Base-by-base conservation (phyloP, 2,329 filamentous ascomycete species). In the Cytospora leucostoma region DNA sequence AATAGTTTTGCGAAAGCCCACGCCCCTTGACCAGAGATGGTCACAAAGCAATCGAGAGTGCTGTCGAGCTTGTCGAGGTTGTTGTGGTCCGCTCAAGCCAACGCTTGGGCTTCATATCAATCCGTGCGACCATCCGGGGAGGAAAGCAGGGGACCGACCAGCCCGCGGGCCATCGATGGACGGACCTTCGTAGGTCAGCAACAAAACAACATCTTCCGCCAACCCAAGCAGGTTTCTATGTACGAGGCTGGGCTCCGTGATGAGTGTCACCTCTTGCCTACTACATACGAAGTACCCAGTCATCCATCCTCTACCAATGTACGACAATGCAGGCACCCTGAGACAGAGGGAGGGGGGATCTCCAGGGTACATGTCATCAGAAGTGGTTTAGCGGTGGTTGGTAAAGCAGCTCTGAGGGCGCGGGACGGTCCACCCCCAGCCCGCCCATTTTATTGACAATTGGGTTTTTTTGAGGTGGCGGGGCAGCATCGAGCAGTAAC, bases 381-480 rank as follows among this genome's bases (percentile, higher is more conserved):
- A 61, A 55, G 2, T 15, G 40, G 59, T 47, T 61, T 61, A 61
- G 59, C 59, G 59, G 59, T 61, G 59, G 59, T 61, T 61, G 59
- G 59, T 51, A 33, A 34, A 33, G 19, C 50, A 50, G 27, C 56
- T 12, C 56, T 47, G 33, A 34, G 21, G 27, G n/a, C 27, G 15
- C 6, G 21, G 27, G 27, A 10, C 33, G 59, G 55, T 44, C 59
- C 59, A 55, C 51, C 56, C 56, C 59, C 61, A 63, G 61, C 61
- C 54, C 59, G 59, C 59, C 59, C 32, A 61, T 61, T 61, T 47
- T 61, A 61, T 61, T 55, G 59, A 61, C 59, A 61, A 49, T 40
- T 32, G 51, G 44, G 27, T 27, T 27, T 49, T 47, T 49, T 55
- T 55, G 1, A 49, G 59, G 59, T 61, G 59, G 59, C 59, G 59